Conservation (phyloP, 2,329 filamentous ascomycete genomes). For the Penicillium crustosum region DNA sequence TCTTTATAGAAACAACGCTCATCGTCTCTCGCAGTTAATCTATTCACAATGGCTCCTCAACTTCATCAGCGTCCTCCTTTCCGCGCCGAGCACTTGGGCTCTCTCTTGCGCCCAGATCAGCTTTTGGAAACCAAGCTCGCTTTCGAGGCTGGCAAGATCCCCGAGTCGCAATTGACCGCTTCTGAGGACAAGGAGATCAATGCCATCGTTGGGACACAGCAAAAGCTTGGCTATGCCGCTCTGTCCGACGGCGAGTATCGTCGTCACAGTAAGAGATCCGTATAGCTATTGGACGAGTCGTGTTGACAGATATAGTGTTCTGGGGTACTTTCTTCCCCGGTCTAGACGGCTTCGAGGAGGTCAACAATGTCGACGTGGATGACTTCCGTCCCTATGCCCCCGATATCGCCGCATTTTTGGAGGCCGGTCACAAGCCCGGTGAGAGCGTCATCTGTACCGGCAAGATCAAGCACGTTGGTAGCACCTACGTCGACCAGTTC, state of each 20-base stretch:
- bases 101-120: constrained; percentile 64
- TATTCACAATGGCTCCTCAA: constrained; percentile 31
- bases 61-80: constrained; percentile 58
- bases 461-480: constrained; percentile 59
- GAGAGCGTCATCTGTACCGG: constrained; percentile 57
- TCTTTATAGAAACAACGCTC: background rate
- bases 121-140: constrained; percentile 61
- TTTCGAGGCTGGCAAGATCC: constrained; percentile 56
- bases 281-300: background rate
- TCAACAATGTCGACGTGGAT: constrained; percentile 48
- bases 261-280: constrained; percentile 40
- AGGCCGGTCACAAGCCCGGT: constrained; percentile 57
- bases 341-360: constrained; percentile 56
- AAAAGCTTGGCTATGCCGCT: constrained; percentile 61
- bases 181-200: constrained; percentile 66
- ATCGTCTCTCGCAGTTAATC: background rate
- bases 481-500: constrained; percentile 58
- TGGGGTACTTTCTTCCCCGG: constrained; percentile 59
- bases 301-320: constrained; percentile 45
- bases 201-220: constrained; percentile 65
- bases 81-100: constrained; percentile 71
- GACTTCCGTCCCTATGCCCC: constrained; percentile 61
- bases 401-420: constrained; percentile 62
- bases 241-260: constrained; percentile 70
- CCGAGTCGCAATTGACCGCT: constrained; percentile 56